Evolutionary conservation across 2,329 filamentous ascomycete species (phyloP).

Genomic region (Diatrype stigma): DNA sequence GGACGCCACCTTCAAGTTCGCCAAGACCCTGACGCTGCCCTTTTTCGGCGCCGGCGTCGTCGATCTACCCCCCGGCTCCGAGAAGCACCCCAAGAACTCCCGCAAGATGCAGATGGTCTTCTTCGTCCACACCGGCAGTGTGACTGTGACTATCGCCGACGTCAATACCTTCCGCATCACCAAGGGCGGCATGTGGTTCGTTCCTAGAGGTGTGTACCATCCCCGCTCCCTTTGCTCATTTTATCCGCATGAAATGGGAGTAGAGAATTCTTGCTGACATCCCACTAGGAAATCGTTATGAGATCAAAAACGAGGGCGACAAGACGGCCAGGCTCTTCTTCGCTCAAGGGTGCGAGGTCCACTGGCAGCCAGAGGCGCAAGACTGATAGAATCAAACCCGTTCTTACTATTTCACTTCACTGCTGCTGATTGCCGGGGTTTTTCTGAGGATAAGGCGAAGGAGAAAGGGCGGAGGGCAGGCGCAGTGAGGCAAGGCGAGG

Average conservation of each 20-base stretch:
- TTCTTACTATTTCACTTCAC: too few relatives aligned
- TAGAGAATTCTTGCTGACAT: slow-evolving; percentile 1
- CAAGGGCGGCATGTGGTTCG: slow-evolving; percentile 88
- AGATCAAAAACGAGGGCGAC: slow-evolving; percentile 76
- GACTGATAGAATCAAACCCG: too few relatives aligned
- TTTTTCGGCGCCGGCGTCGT: slow-evolving; percentile 91
- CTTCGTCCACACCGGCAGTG: slow-evolving; percentile 80
- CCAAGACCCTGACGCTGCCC: slow-evolving; percentile 76
- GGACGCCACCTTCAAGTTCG: slow-evolving; percentile 75
- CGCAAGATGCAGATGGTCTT: slow-evolving; percentile 97
- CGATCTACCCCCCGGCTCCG: slow-evolving; percentile 75
- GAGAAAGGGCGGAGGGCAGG: too few relatives aligned
- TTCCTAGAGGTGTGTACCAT: slow-evolving; percentile 75
- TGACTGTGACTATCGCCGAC: slow-evolving; percentile 73
- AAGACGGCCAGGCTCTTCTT: slow-evolving; percentile 81
- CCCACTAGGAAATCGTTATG: slow-evolving; percentile 80
- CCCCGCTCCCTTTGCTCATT: slow-evolving; percentile 3
- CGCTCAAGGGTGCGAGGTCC: slow-evolving; percentile 72
- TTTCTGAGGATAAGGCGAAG: too few relatives aligned
- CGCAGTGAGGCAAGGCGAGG: too few relatives aligned
- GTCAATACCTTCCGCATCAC: slow-evolving; percentile 71
- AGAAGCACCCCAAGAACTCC: slow-evolving; percentile 88
- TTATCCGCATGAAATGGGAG: too few relatives aligned
- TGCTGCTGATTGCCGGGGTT: too few relatives aligned
- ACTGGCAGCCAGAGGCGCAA: slow-evolving; percentile 22